phyloP scores from a whole-genome alignment of 768 basidiomycete genomes.

The Naganishia randhawae region DNA sequence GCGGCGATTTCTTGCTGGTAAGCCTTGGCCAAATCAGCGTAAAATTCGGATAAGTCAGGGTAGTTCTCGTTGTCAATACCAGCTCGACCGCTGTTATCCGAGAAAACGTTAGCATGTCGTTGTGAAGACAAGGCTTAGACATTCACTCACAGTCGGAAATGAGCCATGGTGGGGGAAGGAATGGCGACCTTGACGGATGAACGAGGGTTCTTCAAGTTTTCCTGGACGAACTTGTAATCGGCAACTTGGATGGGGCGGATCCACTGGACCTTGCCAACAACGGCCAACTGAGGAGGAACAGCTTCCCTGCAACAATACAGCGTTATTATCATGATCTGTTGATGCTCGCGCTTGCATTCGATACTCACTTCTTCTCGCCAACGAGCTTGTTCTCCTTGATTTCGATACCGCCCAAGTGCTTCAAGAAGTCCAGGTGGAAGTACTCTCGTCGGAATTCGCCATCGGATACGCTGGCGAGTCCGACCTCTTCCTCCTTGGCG shows the following conservation, averaged over 20 bases:
- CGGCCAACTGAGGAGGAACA: constrained; percentile 30
- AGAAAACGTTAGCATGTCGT: no score
- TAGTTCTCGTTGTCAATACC: constrained; percentile 26
- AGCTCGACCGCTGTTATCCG: constrained; percentile 18
- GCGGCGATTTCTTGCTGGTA: constrained; percentile 29
- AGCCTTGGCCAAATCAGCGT: constrained; percentile 27
- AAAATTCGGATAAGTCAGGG: constrained; percentile 29
- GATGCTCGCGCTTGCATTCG: background rate
- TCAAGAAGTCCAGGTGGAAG: constrained; percentile 37
- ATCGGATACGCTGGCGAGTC: constrained; percentile 35
- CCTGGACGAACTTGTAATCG: constrained; percentile 40
- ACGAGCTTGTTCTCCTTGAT: constrained; percentile 39
- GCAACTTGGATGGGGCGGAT: constrained; percentile 38
- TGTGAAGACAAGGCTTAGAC: background rate
- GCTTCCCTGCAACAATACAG: constrained; percentile 20
- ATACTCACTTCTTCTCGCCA: constrained; percentile 33
- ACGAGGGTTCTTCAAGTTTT: constrained; percentile 24
- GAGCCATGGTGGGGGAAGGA: constrained; percentile 40
- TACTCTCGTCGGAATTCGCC: constrained; percentile 39
- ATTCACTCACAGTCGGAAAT: constrained; percentile 21
- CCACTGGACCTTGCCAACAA: constrained; percentile 35
- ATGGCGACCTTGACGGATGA: constrained; percentile 42
- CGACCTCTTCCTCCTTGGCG: constrained; percentile 32
- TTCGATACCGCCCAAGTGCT: constrained; percentile 31
- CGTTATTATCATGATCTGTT: background rate